These are phyloP conservation scores for Raphanus sativus DNA, from an alignment of 345 rosid species.

Conservation along the genomic window DNA sequence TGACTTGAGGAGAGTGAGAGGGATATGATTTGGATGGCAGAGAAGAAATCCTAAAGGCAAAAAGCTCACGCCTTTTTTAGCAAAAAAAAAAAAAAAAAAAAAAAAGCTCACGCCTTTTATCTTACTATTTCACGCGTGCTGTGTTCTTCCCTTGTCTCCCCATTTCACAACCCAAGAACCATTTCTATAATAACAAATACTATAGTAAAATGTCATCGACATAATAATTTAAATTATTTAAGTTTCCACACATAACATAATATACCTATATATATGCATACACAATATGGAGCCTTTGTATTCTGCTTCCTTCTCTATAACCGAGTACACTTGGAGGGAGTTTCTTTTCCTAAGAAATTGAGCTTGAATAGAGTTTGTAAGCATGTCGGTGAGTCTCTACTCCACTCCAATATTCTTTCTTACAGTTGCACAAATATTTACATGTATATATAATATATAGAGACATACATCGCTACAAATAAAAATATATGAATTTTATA, in stretches of 20 bases:
- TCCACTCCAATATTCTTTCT: not conserved
- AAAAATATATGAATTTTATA: not conserved
- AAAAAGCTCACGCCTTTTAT: constrained; percentile 35
- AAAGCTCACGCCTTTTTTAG: constrained; percentile 40
- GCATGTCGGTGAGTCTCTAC: constrained; percentile 57
- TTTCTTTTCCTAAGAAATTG: not conserved
- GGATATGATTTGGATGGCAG: constrained; percentile 29
- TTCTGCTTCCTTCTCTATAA: constrained; percentile 22
- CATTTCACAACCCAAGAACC: constrained; percentile 54
- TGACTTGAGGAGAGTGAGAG: constrained; percentile 24
- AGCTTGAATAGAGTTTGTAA: constrained; percentile 21
- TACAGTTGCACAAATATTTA: not conserved
- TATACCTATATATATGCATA: constrained; percentile 10
- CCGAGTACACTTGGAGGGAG: constrained; percentile 2
- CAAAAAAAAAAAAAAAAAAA: too few species aligned
- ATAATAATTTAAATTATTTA: not conserved
- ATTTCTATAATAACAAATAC: constrained; percentile 21
- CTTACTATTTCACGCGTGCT: constrained; percentile 55
- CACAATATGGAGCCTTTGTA: not conserved
- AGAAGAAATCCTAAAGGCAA: constrained; percentile 29
- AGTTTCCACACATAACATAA: constrained; percentile 7
- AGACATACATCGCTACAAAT: not conserved
- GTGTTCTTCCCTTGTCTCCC: constrained; percentile 43
- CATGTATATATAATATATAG: not conserved
- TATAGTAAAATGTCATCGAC: not conserved